phyloP scores from a whole-genome alignment of 306 rosid genomes.

The Hippophae tibetana region DNA sequence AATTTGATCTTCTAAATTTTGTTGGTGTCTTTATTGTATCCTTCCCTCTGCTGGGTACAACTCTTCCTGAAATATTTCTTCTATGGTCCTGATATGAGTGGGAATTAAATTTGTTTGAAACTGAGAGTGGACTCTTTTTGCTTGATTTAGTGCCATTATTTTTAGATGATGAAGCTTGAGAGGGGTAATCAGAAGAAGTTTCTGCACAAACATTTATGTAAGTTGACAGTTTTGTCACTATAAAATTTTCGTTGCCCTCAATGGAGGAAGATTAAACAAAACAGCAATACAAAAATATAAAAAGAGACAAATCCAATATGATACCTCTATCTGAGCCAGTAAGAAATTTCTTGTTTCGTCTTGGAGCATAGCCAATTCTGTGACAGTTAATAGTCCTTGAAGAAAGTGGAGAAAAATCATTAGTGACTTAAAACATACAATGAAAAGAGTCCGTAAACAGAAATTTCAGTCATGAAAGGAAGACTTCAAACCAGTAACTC shows the following conservation, averaged over 20 bases:
- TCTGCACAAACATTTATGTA: constrained; percentile 27
- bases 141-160: constrained; percentile 27
- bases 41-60: background rate
- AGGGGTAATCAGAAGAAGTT: constrained; percentile 39
- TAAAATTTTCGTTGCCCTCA: background rate
- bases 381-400: constrained; percentile 53
- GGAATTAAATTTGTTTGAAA: constrained; percentile 22
- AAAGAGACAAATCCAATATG: constrained; percentile 8
- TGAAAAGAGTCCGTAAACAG: background rate
- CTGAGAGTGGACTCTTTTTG: constrained; percentile 26
- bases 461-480: background rate
- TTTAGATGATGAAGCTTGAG: constrained; percentile 29
- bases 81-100: constrained; percentile 21
- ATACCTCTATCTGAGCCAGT: constrained; percentile 43
- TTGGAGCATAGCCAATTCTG: constrained; percentile 71
- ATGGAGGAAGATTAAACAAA: background rate
- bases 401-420: constrained; percentile 9
- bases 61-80: constrained; percentile 27
- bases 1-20: constrained; percentile 17
- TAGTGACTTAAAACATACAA: constrained; percentile 8
- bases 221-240: background rate
- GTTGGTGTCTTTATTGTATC: no score
- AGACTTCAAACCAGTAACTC: constrained; percentile 64
- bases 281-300: no score
- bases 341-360: constrained; percentile 23